These are phyloP conservation scores for Yarrowia hollandica DNA, from an alignment of 805 yeast species.

Conservation along the genomic window DNA sequence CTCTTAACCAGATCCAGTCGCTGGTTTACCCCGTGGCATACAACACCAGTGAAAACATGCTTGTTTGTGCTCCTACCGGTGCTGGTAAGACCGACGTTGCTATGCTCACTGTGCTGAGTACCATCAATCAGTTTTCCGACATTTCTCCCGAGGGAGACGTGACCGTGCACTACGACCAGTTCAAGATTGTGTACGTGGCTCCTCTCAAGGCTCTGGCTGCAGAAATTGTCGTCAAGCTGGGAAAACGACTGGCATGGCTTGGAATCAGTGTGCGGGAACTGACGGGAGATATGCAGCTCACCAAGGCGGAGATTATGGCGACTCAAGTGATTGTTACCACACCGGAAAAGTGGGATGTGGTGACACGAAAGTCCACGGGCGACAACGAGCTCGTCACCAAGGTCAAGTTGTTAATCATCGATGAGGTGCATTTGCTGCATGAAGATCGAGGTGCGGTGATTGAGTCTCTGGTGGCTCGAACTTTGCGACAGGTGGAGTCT, in stretches of 20 bases:
- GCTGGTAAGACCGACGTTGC: constrained; percentile 98
- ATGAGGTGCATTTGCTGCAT: constrained; percentile 93
- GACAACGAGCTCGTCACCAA: constrained; percentile 82
- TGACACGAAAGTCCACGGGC: constrained; percentile 88
- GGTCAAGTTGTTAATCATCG: constrained; percentile 83
- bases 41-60: constrained; percentile 89
- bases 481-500: constrained; percentile 90
- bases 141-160: constrained; percentile 47
- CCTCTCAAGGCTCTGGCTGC: constrained; percentile 95
- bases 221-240: constrained; percentile 89
- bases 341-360: constrained; percentile 98
- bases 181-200: constrained; percentile 89
- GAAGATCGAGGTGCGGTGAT: constrained; percentile 98
- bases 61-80: constrained; percentile 97
- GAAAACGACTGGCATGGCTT: constrained; percentile 74
- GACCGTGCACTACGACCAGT: constrained; percentile 76
- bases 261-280: constrained; percentile 84
- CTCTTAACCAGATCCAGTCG: constrained; percentile 85
- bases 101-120: constrained; percentile 70
- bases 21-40: constrained; percentile 90
- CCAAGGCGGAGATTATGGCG: constrained; percentile 70
- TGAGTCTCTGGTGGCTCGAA: constrained; percentile 91
- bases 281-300: constrained; percentile 94
- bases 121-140: constrained; percentile 62
- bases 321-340: constrained; percentile 92